Evolutionary conservation across 768 basidiomycete species (phyloP).

Genomic region (Mycena pura): DNA sequence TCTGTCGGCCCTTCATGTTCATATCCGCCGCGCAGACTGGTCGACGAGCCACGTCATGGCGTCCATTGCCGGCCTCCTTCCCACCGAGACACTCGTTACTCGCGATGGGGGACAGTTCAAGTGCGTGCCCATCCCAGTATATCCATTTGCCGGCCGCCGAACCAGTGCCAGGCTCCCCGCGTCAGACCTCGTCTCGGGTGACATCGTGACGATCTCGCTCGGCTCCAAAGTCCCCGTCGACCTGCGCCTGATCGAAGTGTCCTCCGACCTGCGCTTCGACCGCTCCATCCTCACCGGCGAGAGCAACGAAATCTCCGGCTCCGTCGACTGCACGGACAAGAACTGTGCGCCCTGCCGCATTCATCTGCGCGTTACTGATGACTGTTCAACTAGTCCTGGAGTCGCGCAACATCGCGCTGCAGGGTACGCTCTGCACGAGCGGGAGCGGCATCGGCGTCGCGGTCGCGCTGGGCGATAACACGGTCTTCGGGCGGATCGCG

Average conservation of each 20-base stretch:
- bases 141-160: background rate
- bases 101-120: conserved; percentile 50
- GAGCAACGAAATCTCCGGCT: conserved; percentile 32
- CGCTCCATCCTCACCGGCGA: conserved; percentile 58
- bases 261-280: conserved; percentile 54
- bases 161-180: conserved; percentile 63
- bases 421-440: conserved; percentile 49
- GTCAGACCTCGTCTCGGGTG: conserved; percentile 51
- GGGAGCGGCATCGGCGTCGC: conserved; percentile 49
- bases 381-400: conserved; percentile 38
- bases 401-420: conserved; percentile 56
- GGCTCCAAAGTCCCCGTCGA: conserved; percentile 56
- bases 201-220: conserved; percentile 45
- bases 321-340: conserved; percentile 42
- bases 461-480: conserved; percentile 51
- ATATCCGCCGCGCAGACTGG: conserved; percentile 44
- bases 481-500: conserved; percentile 57
- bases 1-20: background rate
- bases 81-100: conserved; percentile 66
- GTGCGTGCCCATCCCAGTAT: conserved; percentile 10
- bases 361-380: background rate
- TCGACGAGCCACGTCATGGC: conserved; percentile 65
- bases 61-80: conserved; percentile 70
- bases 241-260: conserved; percentile 50
- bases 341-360: conserved; percentile 34